phyloP scores from a whole-genome alignment of 2,329 filamentous ascomycete genomes.

The Harringtonia aguacate region DNA sequence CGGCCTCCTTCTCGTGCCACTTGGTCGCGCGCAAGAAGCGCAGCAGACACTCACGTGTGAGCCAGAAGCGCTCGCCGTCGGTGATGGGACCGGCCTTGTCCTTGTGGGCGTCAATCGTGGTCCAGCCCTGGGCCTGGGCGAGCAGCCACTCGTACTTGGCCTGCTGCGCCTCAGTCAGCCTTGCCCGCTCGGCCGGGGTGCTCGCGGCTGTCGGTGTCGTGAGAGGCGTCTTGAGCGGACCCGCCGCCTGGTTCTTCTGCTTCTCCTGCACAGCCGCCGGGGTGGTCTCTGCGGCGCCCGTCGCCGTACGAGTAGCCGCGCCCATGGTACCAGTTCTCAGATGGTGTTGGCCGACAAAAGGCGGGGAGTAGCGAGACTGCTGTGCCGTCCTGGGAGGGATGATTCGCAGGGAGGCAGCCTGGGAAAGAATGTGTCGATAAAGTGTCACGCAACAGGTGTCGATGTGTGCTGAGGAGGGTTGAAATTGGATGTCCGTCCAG shows the following conservation, averaged over 20 bases:
- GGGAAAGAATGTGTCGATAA: no score
- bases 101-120: constrained; percentile 49
- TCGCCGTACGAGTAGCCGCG: no score
- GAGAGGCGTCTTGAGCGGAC: constrained; percentile 33
- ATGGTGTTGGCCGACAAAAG: no score
- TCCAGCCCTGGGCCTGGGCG: constrained; percentile 59
- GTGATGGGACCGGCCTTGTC: constrained; percentile 55
- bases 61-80: constrained; percentile 76
- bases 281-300: not conserved
- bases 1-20: constrained; percentile 68
- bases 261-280: constrained; percentile 6
- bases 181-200: constrained; percentile 42
- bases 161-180: constrained; percentile 66
- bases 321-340: no score
- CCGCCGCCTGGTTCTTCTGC: constrained; percentile 12
- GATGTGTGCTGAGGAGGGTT: no score
- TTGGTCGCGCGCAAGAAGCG: constrained; percentile 91
- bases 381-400: no score
- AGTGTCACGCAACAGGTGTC: no score
- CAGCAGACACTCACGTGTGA: constrained; percentile 84
- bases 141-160: constrained; percentile 74
- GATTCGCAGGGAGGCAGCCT: no score
- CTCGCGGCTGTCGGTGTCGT: constrained; percentile 43
- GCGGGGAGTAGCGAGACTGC: no score
- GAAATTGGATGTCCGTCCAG: no score